phyloP scores from a whole-genome alignment of 371 early-diverging fungal genomes.

The Rhizopus stolonifer region DNA sequence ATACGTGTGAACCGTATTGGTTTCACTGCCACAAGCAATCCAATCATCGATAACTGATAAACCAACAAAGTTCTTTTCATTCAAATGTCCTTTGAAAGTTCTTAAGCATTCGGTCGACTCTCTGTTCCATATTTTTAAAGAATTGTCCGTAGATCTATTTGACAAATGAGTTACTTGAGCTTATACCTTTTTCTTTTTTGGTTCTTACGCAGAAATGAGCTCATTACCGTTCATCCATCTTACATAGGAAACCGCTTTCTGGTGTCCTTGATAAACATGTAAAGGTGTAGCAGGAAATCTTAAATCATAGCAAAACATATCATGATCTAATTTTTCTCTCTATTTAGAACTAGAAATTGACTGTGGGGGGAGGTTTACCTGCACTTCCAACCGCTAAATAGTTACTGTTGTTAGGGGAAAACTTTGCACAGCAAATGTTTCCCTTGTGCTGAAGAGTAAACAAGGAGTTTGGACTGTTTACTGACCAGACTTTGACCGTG shows the following conservation, averaged over 20 bases:
- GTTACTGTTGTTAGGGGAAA: constrained; percentile 74
- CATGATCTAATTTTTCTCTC: constrained; percentile 63
- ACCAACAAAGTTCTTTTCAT: constrained; percentile 96
- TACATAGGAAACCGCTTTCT: constrained; percentile 92
- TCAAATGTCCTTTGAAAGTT: constrained; percentile 81
- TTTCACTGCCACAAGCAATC: constrained; percentile 92
- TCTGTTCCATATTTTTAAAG: constrained; percentile 81
- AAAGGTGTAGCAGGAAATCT: constrained; percentile 69
- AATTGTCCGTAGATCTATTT: constrained; percentile 81
- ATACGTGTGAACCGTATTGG: constrained; percentile 83
- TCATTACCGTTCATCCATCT: constrained; percentile 72
- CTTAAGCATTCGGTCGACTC: constrained; percentile 53
- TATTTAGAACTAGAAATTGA: too few species aligned
- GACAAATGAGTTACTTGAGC: neutral
- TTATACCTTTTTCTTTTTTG: neutral
- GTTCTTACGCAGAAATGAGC: constrained; percentile 71
- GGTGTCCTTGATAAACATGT: constrained; percentile 76
- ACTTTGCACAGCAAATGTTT: constrained; percentile 90
- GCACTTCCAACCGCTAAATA: constrained; percentile 87
- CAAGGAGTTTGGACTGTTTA: constrained; percentile 63
- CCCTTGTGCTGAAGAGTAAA: constrained; percentile 80
- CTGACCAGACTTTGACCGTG: constrained; percentile 88
- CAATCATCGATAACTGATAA: constrained; percentile 76
- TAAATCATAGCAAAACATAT: constrained; percentile 85
- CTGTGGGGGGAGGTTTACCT: constrained; percentile 38